Evolutionary conservation across 768 basidiomycete species (phyloP).

Genomic region (Trametes cingulata): DNA sequence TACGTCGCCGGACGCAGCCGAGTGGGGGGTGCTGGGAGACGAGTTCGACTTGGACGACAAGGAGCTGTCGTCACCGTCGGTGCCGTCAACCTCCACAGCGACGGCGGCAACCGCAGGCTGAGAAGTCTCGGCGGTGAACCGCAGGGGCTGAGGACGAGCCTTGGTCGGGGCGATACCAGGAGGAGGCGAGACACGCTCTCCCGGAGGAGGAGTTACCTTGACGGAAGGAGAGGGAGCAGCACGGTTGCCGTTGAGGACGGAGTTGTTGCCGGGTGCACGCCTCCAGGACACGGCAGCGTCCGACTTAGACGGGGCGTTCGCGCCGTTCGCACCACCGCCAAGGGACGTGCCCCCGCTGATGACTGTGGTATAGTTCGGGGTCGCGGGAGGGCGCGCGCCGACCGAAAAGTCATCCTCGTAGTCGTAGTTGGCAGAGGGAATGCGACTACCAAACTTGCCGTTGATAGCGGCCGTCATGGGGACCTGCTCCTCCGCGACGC

Average conservation of each 20-base stretch:
- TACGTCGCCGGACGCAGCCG: slow-evolving; percentile 54
- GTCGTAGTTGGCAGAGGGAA: slow-evolving; percentile 44
- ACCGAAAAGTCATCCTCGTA: slow-evolving; percentile 40
- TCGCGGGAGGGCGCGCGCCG: slow-evolving; percentile 43
- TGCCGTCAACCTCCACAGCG: slow-evolving; percentile 50
- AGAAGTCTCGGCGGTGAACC: slow-evolving; percentile 35
- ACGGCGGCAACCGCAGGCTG: slow-evolving; percentile 47
- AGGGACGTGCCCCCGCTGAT: slow-evolving; percentile 76
- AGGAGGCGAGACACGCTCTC: slow-evolving; percentile 58
- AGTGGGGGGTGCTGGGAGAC: slow-evolving; percentile 76
- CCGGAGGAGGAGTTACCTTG: slow-evolving; percentile 72
- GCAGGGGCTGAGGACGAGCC: slow-evolving; percentile 65
- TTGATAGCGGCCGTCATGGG: slow-evolving; percentile 83
- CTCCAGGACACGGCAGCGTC: slow-evolving; percentile 82
- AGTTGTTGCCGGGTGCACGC: slow-evolving; percentile 68
- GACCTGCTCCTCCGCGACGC: slow-evolving; percentile 58
- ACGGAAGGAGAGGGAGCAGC: slow-evolving; percentile 50
- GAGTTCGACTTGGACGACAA: slow-evolving; percentile 53
- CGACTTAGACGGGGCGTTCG: slow-evolving; percentile 66
- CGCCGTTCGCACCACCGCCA: slow-evolving; percentile 44
- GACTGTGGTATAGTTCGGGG: slow-evolving; percentile 63
- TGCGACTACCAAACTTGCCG: slow-evolving; percentile 74
- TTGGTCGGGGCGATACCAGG: slow-evolving; percentile 33
- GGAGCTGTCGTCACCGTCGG: slow-evolving; percentile 56
- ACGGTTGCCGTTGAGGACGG: slow-evolving; percentile 67